These are phyloP conservation scores for Liquidambar formosana DNA, from an alignment of 164 flowering plant genomes.

Conservation along the genomic window DNA sequence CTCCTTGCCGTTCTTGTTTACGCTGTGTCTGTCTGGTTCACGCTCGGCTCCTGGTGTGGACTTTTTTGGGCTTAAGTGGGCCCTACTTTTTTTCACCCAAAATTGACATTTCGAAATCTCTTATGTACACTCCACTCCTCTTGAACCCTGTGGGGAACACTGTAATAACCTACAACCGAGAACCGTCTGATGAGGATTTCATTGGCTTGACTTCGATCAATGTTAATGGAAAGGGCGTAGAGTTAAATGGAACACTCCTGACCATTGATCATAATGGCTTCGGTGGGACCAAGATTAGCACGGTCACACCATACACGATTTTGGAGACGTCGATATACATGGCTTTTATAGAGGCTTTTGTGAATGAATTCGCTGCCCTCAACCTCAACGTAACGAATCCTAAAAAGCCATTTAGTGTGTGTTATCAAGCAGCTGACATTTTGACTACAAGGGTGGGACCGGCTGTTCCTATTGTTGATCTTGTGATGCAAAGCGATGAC, in stretches of 20 bases:
- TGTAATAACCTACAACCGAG: neutral
- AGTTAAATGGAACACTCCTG: conserved; percentile 11
- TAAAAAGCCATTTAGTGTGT: conserved; percentile 26
- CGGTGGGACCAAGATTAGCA: conserved; percentile 44
- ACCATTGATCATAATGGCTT: conserved; percentile 23
- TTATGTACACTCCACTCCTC: conserved; percentile 38
- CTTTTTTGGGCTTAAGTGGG: conserved; percentile 32
- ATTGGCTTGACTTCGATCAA: conserved; percentile 19
- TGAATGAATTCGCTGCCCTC: conserved; percentile 23
- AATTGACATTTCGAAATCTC: conserved; percentile 31
- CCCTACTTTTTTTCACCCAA: conserved; percentile 31
- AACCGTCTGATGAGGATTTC: conserved; percentile 33
- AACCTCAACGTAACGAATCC: conserved; percentile 8
- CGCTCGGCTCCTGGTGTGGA: conserved; percentile 34
- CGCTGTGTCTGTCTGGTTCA: conserved; percentile 40
- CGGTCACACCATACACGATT: conserved; percentile 29
- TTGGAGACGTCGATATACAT: conserved; percentile 30
- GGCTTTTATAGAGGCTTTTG: conserved; percentile 20
- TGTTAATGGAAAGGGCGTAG: conserved; percentile 22
- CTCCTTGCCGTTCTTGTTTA: conserved; percentile 21
- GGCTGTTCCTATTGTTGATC: conserved; percentile 40
- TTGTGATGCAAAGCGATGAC: conserved; percentile 34
- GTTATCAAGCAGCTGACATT: conserved; percentile 16
- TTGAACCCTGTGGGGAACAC: conserved; percentile 19
- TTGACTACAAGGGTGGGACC: conserved; percentile 29